Evolutionary conservation across 1,284 basidiomycete species (phyloP), one percentile per base, ranked within the genome.

Genomic region (Rhodofomes roseus): DNA sequence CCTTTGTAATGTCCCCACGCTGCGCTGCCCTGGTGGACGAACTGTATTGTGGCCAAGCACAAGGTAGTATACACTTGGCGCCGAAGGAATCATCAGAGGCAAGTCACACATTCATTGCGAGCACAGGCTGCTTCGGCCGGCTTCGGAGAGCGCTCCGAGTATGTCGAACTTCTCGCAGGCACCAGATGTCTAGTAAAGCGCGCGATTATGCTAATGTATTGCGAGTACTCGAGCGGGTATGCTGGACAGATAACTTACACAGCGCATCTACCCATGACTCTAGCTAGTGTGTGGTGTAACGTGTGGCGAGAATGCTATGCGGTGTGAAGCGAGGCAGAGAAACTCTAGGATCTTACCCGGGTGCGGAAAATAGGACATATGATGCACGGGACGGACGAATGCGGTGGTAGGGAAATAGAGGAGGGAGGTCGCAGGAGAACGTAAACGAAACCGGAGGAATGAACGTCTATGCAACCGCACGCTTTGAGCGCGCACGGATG

Each of bases 401-500:
- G 46, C 18, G 23, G 29, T 29, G 34, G 23, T 31, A 54, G 31
- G 31, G 31, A 34, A 54, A 39, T n/a, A n/a, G 39, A 43, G 36
- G 27, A 40, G 52, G 31, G 54, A 20, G 11, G 16, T 39, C 25
- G 39, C 16, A 25, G 25, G 44, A 43, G 9, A 57, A 31, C 37
- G 27, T 34, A 40, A 51, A 22, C 31, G 20, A 29, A 2, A 46
- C 25, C 40, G 27, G 36, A 7, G 31, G 18, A 31, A 48, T 22
- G 41, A 27, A 31, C 6, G 46, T 62, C 62, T 63, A 66, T 23
- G 61, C 62, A n/a, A 54, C 60, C 44, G 66, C 66, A 55, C 66
- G 66, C 36, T 62, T 67, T 57, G 66, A 67, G 39, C 59, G 57
- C n/a, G 66, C 63, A 56, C 66, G 66, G 54, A 67, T 66, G 31